A percentile compares a stretch with the other conserved stretches of the same genome.
Evolutionary conservation across 352 stramenopile species (phyloP).

Genomic region (Detonula confervacea): DNA sequence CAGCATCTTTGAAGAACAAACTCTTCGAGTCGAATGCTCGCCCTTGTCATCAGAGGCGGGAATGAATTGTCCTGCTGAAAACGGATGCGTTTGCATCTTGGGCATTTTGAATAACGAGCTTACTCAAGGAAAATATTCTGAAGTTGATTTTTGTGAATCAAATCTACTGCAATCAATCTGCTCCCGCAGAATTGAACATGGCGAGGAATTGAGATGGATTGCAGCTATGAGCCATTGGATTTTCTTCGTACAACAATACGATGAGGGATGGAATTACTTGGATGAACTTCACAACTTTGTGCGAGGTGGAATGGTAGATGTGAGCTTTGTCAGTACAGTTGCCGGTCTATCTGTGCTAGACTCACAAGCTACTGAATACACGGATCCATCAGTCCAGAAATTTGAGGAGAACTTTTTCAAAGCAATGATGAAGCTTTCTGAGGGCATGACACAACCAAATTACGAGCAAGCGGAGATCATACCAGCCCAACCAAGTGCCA

Average conservation of each 20-base stretch:
- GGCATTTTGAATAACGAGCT: slow-evolving; percentile 34
- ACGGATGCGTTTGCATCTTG: slow-evolving; percentile 36
- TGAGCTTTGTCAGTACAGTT: slow-evolving; percentile 28
- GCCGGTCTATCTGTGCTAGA: slow-evolving; percentile 15
- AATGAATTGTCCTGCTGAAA: slow-evolving; percentile 31
- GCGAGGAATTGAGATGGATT: slow-evolving; percentile 42
- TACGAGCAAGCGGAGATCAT: neutral
- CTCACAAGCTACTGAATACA: neutral
- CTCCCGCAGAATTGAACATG: slow-evolving; percentile 18
- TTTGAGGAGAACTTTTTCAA: slow-evolving; percentile 34
- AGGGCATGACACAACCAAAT: neutral
- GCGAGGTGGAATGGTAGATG: slow-evolving; percentile 33
- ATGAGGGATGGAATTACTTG: slow-evolving; percentile 24
- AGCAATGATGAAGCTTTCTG: slow-evolving; percentile 17
- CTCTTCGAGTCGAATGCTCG: slow-evolving; percentile 24
- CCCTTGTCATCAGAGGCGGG: slow-evolving; percentile 13
- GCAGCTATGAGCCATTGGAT: slow-evolving; percentile 35
- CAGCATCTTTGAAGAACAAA: slow-evolving; percentile 20
- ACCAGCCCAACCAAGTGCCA: neutral
- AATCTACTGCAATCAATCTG: slow-evolving; percentile 35
- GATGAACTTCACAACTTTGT: slow-evolving; percentile 34
- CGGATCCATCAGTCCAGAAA: slow-evolving; percentile 1
- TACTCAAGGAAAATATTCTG: slow-evolving; percentile 8
- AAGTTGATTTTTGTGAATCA: slow-evolving; percentile 31
- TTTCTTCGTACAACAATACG: slow-evolving; percentile 32